Evolutionary conservation across 805 yeast genomes (phyloP).

Genomic region (Starmerella apis): DNA sequence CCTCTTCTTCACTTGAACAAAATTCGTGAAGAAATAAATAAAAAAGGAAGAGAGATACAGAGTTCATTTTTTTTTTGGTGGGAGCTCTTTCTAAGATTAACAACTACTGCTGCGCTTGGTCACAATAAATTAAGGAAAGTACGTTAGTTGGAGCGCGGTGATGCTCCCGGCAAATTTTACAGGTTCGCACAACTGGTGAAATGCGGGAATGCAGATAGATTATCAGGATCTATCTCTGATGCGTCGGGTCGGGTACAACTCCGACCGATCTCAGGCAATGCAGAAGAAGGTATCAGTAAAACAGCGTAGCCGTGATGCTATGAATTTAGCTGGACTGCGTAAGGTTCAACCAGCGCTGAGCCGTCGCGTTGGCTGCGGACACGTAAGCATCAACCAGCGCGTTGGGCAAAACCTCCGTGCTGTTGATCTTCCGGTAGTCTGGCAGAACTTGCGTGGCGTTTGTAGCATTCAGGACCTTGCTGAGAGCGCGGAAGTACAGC

Average conservation of each 20-base stretch:
- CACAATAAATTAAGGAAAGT: conserved; percentile 8
- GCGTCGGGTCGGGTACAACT: not conserved
- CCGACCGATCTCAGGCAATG: not conserved
- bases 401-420: conserved; percentile 8
- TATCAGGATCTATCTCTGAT: not conserved
- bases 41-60: not conserved
- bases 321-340: not conserved
- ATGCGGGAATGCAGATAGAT: conserved; percentile 1
- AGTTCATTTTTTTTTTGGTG: not conserved
- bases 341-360: not conserved
- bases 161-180: conserved; percentile 5
- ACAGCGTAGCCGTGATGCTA: not conserved
- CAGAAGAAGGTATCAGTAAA: conserved; percentile 4
- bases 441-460: conserved; percentile 6
- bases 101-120: conserved; percentile 4
- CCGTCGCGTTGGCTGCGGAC: not conserved
- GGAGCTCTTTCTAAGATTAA: conserved; percentile 1
- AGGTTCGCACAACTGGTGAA: conserved; percentile 1
- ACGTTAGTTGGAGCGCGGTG: conserved; percentile 7
- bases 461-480: conserved; percentile 1
- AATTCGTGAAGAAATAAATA: not conserved
- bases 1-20: no score
- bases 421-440: conserved; percentile 7
- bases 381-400: conserved; percentile 4
- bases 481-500: conserved; percentile 32